These are phyloP conservation scores for Fraxinus velutina DNA, from an alignment of 305 asterid species.

Conservation along the genomic window DNA sequence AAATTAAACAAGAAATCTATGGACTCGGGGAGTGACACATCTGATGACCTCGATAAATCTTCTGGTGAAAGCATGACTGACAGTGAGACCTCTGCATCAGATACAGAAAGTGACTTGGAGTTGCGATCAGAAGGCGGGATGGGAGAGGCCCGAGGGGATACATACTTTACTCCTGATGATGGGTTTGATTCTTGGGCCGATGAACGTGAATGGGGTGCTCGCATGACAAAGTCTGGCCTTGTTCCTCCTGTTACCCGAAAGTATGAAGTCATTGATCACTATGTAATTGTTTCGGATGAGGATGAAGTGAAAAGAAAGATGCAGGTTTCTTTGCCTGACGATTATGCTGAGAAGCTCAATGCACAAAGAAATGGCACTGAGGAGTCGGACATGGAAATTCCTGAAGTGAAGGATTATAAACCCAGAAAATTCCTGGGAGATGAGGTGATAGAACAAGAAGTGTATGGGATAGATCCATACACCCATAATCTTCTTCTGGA, in stretches of 20 bases:
- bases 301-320: slow-evolving; percentile 92
- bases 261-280: slow-evolving; percentile 88
- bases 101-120: slow-evolving; percentile 73
- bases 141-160: slow-evolving; percentile 55
- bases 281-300: slow-evolving; percentile 87
- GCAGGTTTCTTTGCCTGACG: slow-evolving; percentile 94
- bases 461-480: slow-evolving; percentile 96
- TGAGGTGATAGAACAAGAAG: slow-evolving; percentile 99
- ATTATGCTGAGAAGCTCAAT: slow-evolving; percentile 73
- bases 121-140: slow-evolving; percentile 50
- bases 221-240: slow-evolving; percentile 97
- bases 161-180: slow-evolving; percentile 58
- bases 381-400: slow-evolving; percentile 99
- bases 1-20: slow-evolving; percentile 69
- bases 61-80: slow-evolving; percentile 61
- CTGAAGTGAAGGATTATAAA: slow-evolving; percentile 88
- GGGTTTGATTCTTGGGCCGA: slow-evolving; percentile 79
- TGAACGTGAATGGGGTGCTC: slow-evolving; percentile 99
- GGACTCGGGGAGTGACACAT: slow-evolving; percentile 84
- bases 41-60: slow-evolving; percentile 74
- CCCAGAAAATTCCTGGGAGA: slow-evolving; percentile 82
- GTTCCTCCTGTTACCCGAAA: slow-evolving; percentile 98
- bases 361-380: slow-evolving; percentile 87
- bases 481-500: slow-evolving; percentile 95
- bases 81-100: slow-evolving; percentile 75